phyloP scores from a whole-genome alignment of 2,329 filamentous ascomycete species.

The Pyricularia sp. region DNA sequence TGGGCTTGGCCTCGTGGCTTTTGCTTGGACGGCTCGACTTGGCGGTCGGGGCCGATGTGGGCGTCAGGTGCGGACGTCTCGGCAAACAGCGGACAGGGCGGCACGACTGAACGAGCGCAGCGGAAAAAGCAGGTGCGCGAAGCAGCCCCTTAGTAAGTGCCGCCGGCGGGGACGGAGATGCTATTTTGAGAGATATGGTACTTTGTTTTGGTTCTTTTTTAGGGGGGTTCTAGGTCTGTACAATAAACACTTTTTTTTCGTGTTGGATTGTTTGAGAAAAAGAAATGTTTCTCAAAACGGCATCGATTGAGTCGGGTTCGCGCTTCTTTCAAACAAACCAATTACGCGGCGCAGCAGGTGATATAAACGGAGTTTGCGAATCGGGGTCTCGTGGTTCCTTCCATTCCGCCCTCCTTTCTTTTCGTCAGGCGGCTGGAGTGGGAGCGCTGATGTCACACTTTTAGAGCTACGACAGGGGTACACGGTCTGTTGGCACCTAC shows the following conservation, averaged over 20 bases:
- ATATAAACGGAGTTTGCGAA: background rate
- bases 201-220: background rate
- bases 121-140: background rate
- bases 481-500: background rate
- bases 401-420: background rate
- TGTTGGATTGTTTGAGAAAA: background rate
- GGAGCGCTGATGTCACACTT: background rate
- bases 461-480: background rate
- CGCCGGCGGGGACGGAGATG: background rate
- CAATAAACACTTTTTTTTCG: background rate
- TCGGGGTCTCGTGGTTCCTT: background rate
- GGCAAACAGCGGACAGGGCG: background rate
- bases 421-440: too few species aligned
- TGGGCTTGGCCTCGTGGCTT: background rate
- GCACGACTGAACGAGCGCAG: background rate
- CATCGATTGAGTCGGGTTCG: background rate
- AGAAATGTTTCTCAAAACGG: background rate
- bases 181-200: background rate
- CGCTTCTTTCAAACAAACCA: background rate
- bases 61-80: background rate
- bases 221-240: background rate
- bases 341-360: background rate
- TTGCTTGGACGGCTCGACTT: background rate
- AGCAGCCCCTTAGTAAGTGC: background rate
- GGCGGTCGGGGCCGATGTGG: too few species aligned